Conservation (phyloP, 768 basidiomycete genomes). For the Phanerodontia chrysosporium region DNA sequence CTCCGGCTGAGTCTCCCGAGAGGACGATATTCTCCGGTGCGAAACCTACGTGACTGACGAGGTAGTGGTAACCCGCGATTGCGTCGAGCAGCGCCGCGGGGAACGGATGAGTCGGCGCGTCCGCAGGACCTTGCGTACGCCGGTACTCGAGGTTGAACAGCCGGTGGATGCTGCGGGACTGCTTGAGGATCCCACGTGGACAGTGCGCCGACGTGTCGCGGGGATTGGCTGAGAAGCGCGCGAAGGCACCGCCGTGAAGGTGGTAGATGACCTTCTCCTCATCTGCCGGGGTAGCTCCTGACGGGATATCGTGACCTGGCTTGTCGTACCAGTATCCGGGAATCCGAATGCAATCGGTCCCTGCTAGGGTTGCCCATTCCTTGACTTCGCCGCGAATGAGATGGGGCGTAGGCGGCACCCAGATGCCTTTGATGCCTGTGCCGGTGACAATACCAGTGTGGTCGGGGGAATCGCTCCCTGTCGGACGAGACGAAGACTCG, state of each 20-base stretch:
- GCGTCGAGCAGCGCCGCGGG: conserved; percentile 74
- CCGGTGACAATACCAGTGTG: conserved; percentile 5
- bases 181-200: conserved; percentile 42
- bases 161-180: conserved; percentile 40
- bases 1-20: conserved; percentile 76
- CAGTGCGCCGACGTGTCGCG: conserved; percentile 42
- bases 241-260: conserved; percentile 62
- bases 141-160: conserved; percentile 71
- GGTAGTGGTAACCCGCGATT: conserved; percentile 69
- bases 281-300: conserved; percentile 35
- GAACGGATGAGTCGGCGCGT: conserved; percentile 51
- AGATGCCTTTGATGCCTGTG: conserved; percentile 8
- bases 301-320: conserved; percentile 2
- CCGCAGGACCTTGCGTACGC: conserved; percentile 39
- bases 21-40: conserved; percentile 57
- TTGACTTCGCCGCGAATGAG: conserved; percentile 20
- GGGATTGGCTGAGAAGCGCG: conserved; percentile 54
- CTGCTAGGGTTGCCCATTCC: conserved; percentile 10
- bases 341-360: conserved; percentile 13
- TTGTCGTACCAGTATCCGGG: conserved; percentile 23
- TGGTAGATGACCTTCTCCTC: conserved; percentile 55
- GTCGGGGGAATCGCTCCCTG: background rate
- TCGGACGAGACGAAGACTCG: too few species aligned
- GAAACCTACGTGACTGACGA: conserved; percentile 55
- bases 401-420: conserved; percentile 11